Evolutionary conservation across 179 eudicot genomes (phyloP), one percentile per base, ranked within the genome.

Genomic region (Spinacia oleracea): DNA sequence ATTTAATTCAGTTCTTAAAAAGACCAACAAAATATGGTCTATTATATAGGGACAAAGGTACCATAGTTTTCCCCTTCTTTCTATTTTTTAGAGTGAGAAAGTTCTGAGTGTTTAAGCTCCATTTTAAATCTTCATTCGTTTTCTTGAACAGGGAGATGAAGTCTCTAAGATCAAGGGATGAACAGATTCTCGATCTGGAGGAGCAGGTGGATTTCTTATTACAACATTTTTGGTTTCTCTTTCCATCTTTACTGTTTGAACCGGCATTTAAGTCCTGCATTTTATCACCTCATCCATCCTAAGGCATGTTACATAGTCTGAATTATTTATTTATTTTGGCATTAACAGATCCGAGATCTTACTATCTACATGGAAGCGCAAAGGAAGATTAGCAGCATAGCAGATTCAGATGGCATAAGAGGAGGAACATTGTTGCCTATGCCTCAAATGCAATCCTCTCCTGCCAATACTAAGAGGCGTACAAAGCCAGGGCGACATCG

Each of bases 341-440:
- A 73, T 72, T 42, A 34, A 42, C 89, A 94, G 98, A 91, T 94
- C 7, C 83, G 98, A 83, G 97, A 93, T 83, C 73, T 93, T 21
- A 86, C 77, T 80, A 84, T 95, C 65, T 95, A 87, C 76, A 53
- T 93, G 48, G 88, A 90, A 89, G 95, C 97, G 70, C 95, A 90
- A 78, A 87, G 69, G 81, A 91, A 88, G 46, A 72, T 93, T 34
- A 80, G 86, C 25, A 83, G 65, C 84, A 89, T 82, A 88, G 50
- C 82, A 25, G 90, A 86, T 73, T 73, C 87, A 25, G 90, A 90
- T 70, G 88, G 85, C 80, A 77, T 91, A 65, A 93, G 83, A 86
- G 98, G 92, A 71, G 98, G 92, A 34, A 90, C 97, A 16, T 76
- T 95, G 66, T 79, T 95, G 75, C 97, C 94, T 34, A 88, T 95